Base-by-base conservation (phyloP, 2,329 filamentous ascomycete species). In the Apiospora phragmitis region DNA sequence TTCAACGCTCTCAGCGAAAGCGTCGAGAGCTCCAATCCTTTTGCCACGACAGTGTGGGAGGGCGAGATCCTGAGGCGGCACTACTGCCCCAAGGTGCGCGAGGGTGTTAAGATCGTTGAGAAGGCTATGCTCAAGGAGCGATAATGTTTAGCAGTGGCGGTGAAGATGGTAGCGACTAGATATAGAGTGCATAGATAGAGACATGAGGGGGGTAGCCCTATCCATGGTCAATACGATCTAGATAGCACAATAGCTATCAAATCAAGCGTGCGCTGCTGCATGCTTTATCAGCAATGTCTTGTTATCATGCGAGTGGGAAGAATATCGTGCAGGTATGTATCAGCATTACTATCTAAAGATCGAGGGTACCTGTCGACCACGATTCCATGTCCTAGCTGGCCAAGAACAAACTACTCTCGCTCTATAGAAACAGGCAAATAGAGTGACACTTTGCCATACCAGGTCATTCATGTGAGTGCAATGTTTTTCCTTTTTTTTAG, bases 31-130 rank as follows among this genome's bases (percentile, higher is more conserved):
- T 95, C 92, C 75, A 98, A 98, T 82, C 94, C 95, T 0, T 97
- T 96, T 81, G 93, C 95, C 0, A 90, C 91, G 5, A 98, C 94
- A 0, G 88, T 97, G 0, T 99, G 95, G 96, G 96, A 98, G 80
- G 94, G 94, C 0, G 96, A 98, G 83, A 79, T 99, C 71, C 80
- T 99, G 76, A 87, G 92, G 78, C 87, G 89, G 75, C 96, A 99
- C 83, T 99, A 93, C 80, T 94, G 93, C 75, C 95, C 95, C 8
- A 91, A 91, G 77, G 92, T 99, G 1, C 87, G 94, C 74, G 94
- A 97, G 77, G 92, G 92, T 1, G 84, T 93, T 5, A 88, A 88
- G 80, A 81, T 87, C 62, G 83, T 95, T 79, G 92, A 94, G 79
- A 94, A 93, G 85, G 86, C 85, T 65, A 82, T 93, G 76, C 80